Evolutionary conservation across 2,329 filamentous ascomycete species (phyloP).

Genomic region (Phoma sp.): DNA sequence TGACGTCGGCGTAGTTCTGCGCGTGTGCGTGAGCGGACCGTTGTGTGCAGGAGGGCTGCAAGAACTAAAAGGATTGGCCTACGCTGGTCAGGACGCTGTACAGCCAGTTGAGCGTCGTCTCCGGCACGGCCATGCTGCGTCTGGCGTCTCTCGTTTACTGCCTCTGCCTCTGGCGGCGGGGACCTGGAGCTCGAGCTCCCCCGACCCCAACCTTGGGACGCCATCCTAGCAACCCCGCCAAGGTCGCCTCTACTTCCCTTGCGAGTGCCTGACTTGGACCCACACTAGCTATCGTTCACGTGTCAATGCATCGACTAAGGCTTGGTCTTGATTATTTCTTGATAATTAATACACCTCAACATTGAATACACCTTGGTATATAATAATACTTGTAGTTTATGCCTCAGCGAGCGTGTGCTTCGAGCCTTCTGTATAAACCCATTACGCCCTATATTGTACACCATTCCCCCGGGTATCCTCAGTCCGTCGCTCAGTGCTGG

Average conservation of each 20-base stretch:
- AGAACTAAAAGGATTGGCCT: neutral
- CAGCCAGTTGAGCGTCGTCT: constrained; percentile 92
- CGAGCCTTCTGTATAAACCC: constrained; percentile 14
- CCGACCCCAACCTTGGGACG: neutral
- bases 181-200: constrained; percentile 22
- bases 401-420: constrained; percentile 35
- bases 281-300: too few relatives aligned
- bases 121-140: constrained; percentile 69
- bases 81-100: constrained; percentile 79
- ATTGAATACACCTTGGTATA: too few relatives aligned
- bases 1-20: constrained; percentile 92
- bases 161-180: constrained; percentile 19
- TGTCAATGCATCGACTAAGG: too few relatives aligned
- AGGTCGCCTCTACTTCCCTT: neutral
- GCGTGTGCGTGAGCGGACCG: neutral
- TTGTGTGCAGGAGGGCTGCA: neutral
- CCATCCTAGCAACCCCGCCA: neutral
- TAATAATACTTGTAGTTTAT: neutral
- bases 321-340: too few relatives aligned
- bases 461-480: constrained; percentile 17
- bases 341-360: too few relatives aligned
- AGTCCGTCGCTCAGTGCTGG: constrained; percentile 71
- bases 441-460: constrained; percentile 34
- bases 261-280: neutral
- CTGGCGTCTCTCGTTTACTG: neutral